Evolutionary conservation across 306 rosid species (phyloP), one percentile per base, ranked within the genome.

Genomic region (Begonia fuchsioides): DNA sequence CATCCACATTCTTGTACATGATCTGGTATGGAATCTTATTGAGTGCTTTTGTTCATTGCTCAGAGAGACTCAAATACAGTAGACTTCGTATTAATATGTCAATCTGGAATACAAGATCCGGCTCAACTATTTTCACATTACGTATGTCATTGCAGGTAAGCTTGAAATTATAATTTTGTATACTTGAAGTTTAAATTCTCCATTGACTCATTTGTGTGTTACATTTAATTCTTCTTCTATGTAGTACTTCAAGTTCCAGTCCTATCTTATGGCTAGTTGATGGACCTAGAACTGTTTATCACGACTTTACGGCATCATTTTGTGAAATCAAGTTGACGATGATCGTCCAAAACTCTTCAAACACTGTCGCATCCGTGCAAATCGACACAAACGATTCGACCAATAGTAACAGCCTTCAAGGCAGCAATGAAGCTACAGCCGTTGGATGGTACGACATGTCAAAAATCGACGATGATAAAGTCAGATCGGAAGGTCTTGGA

Each of bases 211-310:
- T 26, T 26, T 26, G 7, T 26, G 35, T 56, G 11, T 15, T 49
- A n/a, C 47, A 14, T 45, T 50, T 55, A 39, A 19, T 55, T 48
- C 32, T 13, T 56, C 53, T 13, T 49, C 54, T 14, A 58, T 61
- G 52, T 52, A 90, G 98, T 65, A 71, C 76, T 53, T 61, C 82
- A 44, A 82, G 81, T 70, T 54, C 67, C 13, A 84, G 87, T 64
- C 93, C 94, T 38, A 81, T 90, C 70, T 79, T 79, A 3, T 90
- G 98, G 98, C 76, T 72, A 53, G 54, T 90, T 54, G 83, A 81
- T 10, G 96, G 94, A 53, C 96, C 95, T 69, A 80, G 62, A 56
- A 79, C 72, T 45, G 47, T 80, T 15, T 60, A 75, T 40, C 96
- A 90, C 57, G 65, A 90, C 74, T 85, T 90, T 78, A 71, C 77